Evolutionary conservation across 306 rosid species (phyloP), one percentile per base, ranked within the genome.

Genomic region (Dalbergia cultrata): DNA sequence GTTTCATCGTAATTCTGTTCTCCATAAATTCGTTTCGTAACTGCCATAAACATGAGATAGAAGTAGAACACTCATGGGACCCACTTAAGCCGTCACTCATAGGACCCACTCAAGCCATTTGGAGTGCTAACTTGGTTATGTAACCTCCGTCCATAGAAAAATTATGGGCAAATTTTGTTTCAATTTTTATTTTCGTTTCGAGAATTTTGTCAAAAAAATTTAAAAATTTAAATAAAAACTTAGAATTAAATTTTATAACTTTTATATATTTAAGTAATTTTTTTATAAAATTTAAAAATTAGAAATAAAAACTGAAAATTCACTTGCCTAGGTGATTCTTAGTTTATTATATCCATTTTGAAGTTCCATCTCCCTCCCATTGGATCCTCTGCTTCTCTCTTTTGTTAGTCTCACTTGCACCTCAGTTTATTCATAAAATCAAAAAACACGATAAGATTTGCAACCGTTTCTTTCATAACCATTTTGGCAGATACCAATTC

Each of bases 401-500:
- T 45, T 26, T 63, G 19, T 63, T 18, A 35, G 19, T 35, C 47
- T 35, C 45, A 13, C 49, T n/a, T 5, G 11, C 14, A 49, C 33
- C 8, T 18, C 72, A 49, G 9, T 64, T 49, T 50, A 34, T 50
- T 6, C 31, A 37, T 16, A 14, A 60, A 56, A 52, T 22, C 0
- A 2, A 26, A 9, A 37, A 47, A 12, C 1, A 75, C 11, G 49
- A 0, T 5, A 63, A 18, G 47, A 64, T 17, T 53, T 21, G 31
- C 44, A 53, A 19, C 59, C 65, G 17, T 21, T 77, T 43, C 53
- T 77, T 66, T 49, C 57, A 19, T 37, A 49, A 64, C 31, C 26
- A 64, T 16, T 34, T 65, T 37, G 49, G 33, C 4, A 39, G 0
- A 17, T 39, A n/a, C 9, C 47, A 34, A 7, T 49, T 49, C 47